These are phyloP conservation scores for Fusarium graminum DNA, from an alignment of 2,329 filamentous ascomycete species.

Conservation along the genomic window DNA sequence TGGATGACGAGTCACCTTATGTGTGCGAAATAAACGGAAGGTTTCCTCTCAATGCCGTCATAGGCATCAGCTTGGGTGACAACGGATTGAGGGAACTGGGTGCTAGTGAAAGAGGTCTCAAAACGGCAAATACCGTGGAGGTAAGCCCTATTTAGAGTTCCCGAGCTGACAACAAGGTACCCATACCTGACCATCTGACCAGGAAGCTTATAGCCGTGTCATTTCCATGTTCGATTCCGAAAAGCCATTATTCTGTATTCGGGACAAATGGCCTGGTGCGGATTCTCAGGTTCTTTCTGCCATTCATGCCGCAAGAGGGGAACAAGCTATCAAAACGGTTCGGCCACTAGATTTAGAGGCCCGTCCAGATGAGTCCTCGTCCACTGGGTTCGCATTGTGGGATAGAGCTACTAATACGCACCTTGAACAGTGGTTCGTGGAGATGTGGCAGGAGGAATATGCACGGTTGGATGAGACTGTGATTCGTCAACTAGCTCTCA, in stretches of 20 bases:
- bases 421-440: constrained; percentile 27
- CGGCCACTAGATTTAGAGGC: constrained; percentile 16
- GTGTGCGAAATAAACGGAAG: constrained; percentile 36
- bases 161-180: not conserved
- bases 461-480: constrained; percentile 14
- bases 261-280: constrained; percentile 26
- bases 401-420: not conserved
- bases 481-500: constrained; percentile 14
- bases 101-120: constrained; percentile 7
- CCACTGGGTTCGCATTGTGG: constrained; percentile 11
- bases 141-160: not conserved
- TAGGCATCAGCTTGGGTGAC: constrained; percentile 3
- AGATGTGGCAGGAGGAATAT: constrained; percentile 35
- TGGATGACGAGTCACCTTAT: constrained; percentile 11
- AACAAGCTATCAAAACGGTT: constrained; percentile 2
- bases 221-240: constrained; percentile 16
- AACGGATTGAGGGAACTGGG: constrained; percentile 19
- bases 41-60: constrained; percentile 19
- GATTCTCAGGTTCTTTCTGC: constrained; percentile 17
- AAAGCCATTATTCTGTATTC: constrained; percentile 20
- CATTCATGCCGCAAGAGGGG: not conserved
- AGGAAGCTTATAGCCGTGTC: constrained; percentile 14
- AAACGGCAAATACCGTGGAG: constrained; percentile 17
- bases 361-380: constrained; percentile 10
- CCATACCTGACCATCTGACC: not conserved